Evolutionary conservation across 1,139 yeast species (phyloP), one percentile per base, ranked within the genome.

Genomic region (Candida sp.): DNA sequence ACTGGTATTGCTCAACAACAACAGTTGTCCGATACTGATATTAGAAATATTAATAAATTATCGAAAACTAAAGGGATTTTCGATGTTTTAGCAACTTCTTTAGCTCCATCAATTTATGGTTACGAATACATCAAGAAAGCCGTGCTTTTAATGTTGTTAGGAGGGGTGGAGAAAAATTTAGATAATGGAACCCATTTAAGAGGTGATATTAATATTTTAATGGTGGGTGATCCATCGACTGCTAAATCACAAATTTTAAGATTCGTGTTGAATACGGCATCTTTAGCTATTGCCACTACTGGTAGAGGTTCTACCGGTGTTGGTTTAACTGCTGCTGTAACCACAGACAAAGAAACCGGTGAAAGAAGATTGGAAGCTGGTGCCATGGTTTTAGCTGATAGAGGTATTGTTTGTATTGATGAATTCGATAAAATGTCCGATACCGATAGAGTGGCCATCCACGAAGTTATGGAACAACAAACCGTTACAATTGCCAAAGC

Each of bases 221-320:
- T 93, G 96, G 98, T 93, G 35, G 99, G 99, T 68, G 99, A 93
- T 64, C 99, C 99, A 5, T 90, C 98, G 5, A 93, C 99, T 11
- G 99, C 99, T 33, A 93, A 93, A 63, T 91, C 98, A 3, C 99
- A 93, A 68, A 84, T 93, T 70, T 77, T 93, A 49, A 77, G 99
- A 54, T 93, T 93, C 61, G 98, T 95, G 21, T 73, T 93, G 49
- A 93, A 93, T 62, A 93, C 98, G 0, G 99, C 99, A 0, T 76
- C 95, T 2, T 73, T 93, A 55, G 99, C 99, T 2, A 91, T 93
- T 56, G 97, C 99, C 23, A 95, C 99, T 1, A 95, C 99, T 1
- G 99, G 99, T 72, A 82, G 97, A 64, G 99, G 99, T 48, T 91
- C 98, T 12, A 91, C 99, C 0, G 99, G 99, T 65, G 99, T 95